Evolutionary conservation across 1,284 basidiomycete genomes (phyloP), one percentile per base, ranked within the genome.

Genomic region (Fomitopsis betulina): DNA sequence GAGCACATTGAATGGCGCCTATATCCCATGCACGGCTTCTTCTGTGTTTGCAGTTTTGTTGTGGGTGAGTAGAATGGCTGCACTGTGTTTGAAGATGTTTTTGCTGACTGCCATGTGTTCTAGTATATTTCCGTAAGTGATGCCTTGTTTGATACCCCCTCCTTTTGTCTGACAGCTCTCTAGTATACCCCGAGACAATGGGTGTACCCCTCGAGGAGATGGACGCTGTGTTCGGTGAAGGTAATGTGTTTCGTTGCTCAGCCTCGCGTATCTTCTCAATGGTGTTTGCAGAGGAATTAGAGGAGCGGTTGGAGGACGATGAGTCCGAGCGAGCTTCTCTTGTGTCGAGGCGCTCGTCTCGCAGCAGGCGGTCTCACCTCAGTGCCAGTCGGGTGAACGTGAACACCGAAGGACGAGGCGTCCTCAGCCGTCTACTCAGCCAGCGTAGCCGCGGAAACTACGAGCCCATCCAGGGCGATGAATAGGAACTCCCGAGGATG

Each of bases 1-100:
- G 93, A 96, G 63, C 75, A 83, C 39, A 98, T 99, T 65, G 83
- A 84, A 35, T 99, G 96, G 96, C 82, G 92, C 54, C 75, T 98
- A 55, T 98, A 98, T 74, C 92, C 93, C 0, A 95, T 99, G 91
- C 94, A 97, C 66, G 94, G 92, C 12, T 94, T 94, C 75, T 96
- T 96, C 76, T 96, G 95, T 72, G 83, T 85, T 15, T 86, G 89
- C 69, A 94, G 93, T 65, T 95, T 97, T 68, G 78, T 95, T 39
- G 75, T 95, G 30, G 89, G 86, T 84, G 65, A 67, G 78, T 74
- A 30, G 13, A 3, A 10, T 15, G 15, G 17, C 7, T 23, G 32
- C 21, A 9, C 8, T 33, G 5, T 19, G 19, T 17, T n/a, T 15
- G 4, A 15, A 6, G 17, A 27, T 21, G 1, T 12, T 37, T 3